Conservation (phyloP, 805 yeast species). For the Candida arabinofermentans region DNA sequence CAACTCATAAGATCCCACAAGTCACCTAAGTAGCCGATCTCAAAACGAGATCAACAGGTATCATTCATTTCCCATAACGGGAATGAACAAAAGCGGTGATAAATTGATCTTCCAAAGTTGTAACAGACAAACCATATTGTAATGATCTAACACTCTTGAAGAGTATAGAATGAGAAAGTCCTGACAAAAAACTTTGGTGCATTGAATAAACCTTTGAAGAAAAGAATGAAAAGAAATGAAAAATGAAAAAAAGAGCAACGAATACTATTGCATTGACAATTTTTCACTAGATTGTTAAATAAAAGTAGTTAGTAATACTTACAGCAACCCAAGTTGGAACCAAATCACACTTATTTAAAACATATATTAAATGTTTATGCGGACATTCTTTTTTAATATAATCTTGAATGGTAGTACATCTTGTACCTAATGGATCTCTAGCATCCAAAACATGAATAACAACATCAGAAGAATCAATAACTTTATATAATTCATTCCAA, state of each 20-base stretch:
- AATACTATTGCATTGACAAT: slow-evolving; percentile 1
- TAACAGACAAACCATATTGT: slow-evolving; percentile 82
- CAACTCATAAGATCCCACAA: slow-evolving; percentile 80
- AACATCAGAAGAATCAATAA: slow-evolving; percentile 95
- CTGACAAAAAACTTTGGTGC: slow-evolving; percentile 90
- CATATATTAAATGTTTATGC: slow-evolving; percentile 92
- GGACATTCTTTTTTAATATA: slow-evolving; percentile 92
- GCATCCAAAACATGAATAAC: slow-evolving; percentile 96
- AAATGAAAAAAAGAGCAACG: slow-evolving; percentile 4
- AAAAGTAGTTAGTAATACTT: slow-evolving; percentile 57
- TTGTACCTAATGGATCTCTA: slow-evolving; percentile 94
- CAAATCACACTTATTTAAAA: slow-evolving; percentile 94
- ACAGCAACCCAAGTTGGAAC: slow-evolving; percentile 99
- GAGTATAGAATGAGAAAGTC: slow-evolving; percentile 39
- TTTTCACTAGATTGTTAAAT: neutral
- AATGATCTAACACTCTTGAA: slow-evolving; percentile 17
- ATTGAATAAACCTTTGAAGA: no score
- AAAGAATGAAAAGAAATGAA: slow-evolving; percentile 6
- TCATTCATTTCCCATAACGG: slow-evolving; percentile 43
- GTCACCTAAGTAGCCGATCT: slow-evolving; percentile 33
- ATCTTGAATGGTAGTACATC: slow-evolving; percentile 90
- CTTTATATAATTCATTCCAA: slow-evolving; percentile 97
- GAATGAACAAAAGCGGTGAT: slow-evolving; percentile 46
- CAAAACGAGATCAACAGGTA: slow-evolving; percentile 39
- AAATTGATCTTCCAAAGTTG: slow-evolving; percentile 91